Evolutionary conservation across 257 asterid genomes (phyloP).

Genomic region (Jaltomata sinuosa): DNA sequence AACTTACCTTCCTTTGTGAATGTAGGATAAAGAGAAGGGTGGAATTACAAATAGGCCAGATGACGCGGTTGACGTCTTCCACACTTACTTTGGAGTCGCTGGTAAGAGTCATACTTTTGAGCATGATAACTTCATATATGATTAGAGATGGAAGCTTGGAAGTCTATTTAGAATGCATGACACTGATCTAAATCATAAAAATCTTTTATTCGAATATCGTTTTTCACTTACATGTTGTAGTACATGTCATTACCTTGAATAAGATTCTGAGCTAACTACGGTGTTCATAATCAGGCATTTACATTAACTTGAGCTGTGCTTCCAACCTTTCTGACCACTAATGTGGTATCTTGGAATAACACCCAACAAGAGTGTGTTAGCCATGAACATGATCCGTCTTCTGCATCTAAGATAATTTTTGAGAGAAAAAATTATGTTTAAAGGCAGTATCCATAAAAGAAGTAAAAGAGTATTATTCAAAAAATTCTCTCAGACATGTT

Average conservation of each 20-base stretch:
- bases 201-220: neutral
- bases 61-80: slow-evolving; percentile 88
- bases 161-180: neutral
- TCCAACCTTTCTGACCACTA: neutral
- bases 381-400: neutral
- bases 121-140: neutral
- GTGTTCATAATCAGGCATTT: neutral
- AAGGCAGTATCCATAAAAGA: too few species aligned
- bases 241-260: neutral
- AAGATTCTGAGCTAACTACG: neutral
- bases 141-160: neutral
- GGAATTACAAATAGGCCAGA: slow-evolving; percentile 94
- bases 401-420: neutral
- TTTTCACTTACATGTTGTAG: neutral
- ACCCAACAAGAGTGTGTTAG: neutral
- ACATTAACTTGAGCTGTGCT: neutral
- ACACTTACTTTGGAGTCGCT: slow-evolving; percentile 81
- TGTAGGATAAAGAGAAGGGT: slow-evolving; percentile 81
- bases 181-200: neutral
- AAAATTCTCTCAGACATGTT: too few species aligned
- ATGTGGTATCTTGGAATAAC: neutral
- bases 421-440: neutral
- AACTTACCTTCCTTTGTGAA: neutral
- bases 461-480: too few species aligned
- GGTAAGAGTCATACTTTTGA: slow-evolving; percentile 27